These are phyloP conservation scores for Oryza longistaminata DNA, from an alignment of 176 grass and related monocot species.

Conservation along the genomic window DNA sequence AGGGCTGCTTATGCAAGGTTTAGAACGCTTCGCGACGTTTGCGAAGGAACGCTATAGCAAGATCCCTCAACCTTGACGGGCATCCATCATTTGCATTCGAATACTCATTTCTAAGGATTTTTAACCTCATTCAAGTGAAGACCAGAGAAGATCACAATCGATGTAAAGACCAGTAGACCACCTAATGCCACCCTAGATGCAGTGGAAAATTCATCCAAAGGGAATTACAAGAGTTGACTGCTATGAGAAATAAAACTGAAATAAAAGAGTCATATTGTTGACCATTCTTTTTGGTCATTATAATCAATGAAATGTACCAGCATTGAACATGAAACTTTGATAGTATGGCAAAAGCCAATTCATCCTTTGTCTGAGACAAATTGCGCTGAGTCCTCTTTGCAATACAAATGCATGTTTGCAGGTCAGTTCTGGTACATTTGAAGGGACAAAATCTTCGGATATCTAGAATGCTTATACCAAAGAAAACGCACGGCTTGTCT, in stretches of 20 bases:
- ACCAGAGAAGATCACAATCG: neutral
- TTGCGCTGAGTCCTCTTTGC: too few relatives aligned
- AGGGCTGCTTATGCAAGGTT: conserved; percentile 67
- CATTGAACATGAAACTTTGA: too few relatives aligned
- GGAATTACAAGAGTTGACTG: neutral
- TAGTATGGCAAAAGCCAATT: too few relatives aligned
- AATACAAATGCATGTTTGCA: too few relatives aligned
- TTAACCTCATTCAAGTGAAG: neutral
- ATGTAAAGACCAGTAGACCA: neutral
- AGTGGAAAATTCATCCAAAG: neutral
- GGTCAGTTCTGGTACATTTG: too few relatives aligned
- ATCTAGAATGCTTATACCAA: too few relatives aligned
- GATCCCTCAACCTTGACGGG: conserved; percentile 43
- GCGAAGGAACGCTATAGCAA: conserved; percentile 67
- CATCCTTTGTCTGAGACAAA: too few relatives aligned
- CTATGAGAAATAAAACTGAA: neutral
- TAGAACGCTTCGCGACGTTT: conserved; percentile 59
- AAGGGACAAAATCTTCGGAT: too few relatives aligned
- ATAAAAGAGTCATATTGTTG: neutral
- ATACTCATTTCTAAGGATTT: neutral
- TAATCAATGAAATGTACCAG: too few relatives aligned
- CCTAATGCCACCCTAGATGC: neutral
- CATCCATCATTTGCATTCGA: neutral
- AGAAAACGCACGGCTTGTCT: too few relatives aligned
- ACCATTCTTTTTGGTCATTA: neutral